These are phyloP conservation scores for Lichtheimia ornata DNA, from an alignment of 371 early-diverging fungal species.

Conservation along the genomic window DNA sequence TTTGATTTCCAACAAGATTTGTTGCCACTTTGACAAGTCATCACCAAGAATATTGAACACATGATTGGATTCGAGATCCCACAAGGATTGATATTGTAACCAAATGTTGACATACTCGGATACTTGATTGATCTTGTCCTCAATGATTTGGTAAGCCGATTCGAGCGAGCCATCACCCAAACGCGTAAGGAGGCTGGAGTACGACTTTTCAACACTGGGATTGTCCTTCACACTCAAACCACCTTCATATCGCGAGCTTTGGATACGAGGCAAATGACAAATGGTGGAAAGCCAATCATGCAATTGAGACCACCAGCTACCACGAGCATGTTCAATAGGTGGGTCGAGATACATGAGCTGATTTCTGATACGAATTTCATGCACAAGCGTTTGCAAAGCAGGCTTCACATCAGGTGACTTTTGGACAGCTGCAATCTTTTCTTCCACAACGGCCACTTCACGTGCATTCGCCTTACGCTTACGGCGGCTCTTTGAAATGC, in stretches of 20 bases:
- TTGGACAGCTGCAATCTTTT: slow-evolving; percentile 33
- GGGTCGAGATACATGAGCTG: slow-evolving; percentile 96
- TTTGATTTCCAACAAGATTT: slow-evolving; percentile 92
- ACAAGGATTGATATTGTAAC: slow-evolving; percentile 97
- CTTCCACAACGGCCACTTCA: slow-evolving; percentile 40
- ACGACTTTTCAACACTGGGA: slow-evolving; percentile 60
- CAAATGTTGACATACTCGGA: slow-evolving; percentile 89
- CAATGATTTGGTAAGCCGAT: slow-evolving; percentile 84
- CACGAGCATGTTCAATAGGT: slow-evolving; percentile 92
- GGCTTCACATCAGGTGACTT: slow-evolving; percentile 63
- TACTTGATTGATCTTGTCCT: slow-evolving; percentile 78
- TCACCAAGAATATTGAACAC: slow-evolving; percentile 89
- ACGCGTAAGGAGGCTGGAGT: slow-evolving; percentile 74
- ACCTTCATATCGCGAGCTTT: slow-evolving; percentile 92
- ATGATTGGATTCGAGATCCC: slow-evolving; percentile 91
- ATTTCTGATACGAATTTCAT: slow-evolving; percentile 88
- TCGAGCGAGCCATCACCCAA: slow-evolving; percentile 70
- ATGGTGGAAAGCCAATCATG: slow-evolving; percentile 90
- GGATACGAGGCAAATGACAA: slow-evolving; percentile 78
- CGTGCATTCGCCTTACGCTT: slow-evolving; percentile 57
- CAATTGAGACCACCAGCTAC: slow-evolving; percentile 86
- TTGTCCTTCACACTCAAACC: slow-evolving; percentile 64
- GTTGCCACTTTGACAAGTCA: slow-evolving; percentile 91
- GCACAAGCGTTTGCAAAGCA: slow-evolving; percentile 66
- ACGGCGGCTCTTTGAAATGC: slow-evolving; percentile 47